Evolutionary conservation across 345 rosid species (phyloP).

Genomic region (Gynandropsis gynandra): DNA sequence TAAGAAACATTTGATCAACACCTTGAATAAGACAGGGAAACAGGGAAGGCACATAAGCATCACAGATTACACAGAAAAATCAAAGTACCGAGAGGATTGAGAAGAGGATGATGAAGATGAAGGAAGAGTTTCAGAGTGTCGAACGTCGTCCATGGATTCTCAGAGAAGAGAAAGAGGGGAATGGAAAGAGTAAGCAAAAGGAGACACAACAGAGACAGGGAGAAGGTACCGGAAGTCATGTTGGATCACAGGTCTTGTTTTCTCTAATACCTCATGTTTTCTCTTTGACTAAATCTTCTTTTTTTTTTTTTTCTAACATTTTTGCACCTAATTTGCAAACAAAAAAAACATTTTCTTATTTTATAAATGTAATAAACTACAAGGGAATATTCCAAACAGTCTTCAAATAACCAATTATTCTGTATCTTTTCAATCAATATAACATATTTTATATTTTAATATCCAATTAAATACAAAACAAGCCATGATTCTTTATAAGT

Average conservation of each 20-base stretch:
- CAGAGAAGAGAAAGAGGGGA: constrained; percentile 13
- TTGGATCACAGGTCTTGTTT: constrained; percentile 9
- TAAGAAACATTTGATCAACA: no score
- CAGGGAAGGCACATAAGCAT: neutral
- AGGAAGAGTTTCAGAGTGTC: constrained; percentile 25
- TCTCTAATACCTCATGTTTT: constrained; percentile 19
- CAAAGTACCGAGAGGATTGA: constrained; percentile 23
- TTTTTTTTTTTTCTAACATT: neutral
- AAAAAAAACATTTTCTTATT: no score
- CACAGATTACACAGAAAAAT: neutral
- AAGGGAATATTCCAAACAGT: no score
- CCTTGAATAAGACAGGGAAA: neutral
- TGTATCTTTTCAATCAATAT: no score
- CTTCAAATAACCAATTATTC: no score
- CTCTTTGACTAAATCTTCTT: constrained; percentile 18
- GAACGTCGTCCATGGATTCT: constrained; percentile 27
- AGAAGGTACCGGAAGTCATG: constrained; percentile 18
- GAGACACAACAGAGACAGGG: constrained; percentile 18
- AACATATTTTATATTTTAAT: no score
- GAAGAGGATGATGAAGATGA: constrained; percentile 22
- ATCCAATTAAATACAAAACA: no score
- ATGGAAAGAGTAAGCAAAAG: constrained; percentile 10
- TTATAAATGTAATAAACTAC: no score
- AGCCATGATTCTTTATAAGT: no score
- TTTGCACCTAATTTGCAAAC: no score